Evolutionary conservation across 345 rosid genomes (phyloP).

Genomic region (Eucalyptus decipiens): DNA sequence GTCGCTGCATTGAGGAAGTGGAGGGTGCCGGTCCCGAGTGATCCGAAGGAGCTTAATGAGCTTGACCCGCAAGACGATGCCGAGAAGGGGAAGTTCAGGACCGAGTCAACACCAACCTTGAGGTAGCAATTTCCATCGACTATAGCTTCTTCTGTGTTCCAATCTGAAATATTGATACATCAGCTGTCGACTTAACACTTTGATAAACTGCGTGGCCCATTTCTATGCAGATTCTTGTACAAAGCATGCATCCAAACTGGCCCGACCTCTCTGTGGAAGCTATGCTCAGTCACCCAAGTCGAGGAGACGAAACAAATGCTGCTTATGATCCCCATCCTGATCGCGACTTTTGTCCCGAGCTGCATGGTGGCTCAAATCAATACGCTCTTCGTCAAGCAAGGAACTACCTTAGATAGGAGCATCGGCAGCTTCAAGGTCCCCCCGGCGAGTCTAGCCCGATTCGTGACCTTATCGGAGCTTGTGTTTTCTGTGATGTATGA

Average conservation of each 20-base stretch:
- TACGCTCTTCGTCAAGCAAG: neutral
- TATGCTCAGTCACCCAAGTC: constrained; percentile 72
- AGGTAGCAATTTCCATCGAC: neutral
- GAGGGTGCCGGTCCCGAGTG: constrained; percentile 24
- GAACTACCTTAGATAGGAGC: neutral
- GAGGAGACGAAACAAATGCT: constrained; percentile 96
- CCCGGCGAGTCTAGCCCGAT: constrained; percentile 12
- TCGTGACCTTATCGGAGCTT: constrained; percentile 57
- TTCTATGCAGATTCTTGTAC: constrained; percentile 39
- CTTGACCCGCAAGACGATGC: constrained; percentile 39
- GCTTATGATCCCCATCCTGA: constrained; percentile 65
- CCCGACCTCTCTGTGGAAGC: constrained; percentile 36
- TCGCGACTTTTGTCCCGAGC: constrained; percentile 73
- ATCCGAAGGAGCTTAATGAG: constrained; percentile 40
- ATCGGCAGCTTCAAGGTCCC: neutral
- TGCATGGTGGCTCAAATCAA: constrained; percentile 18
- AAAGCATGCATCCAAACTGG: constrained; percentile 60
- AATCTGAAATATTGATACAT: neutral
- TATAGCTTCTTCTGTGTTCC: neutral
- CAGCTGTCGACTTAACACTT: too few species aligned
- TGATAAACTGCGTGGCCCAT: neutral
- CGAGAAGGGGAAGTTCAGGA: constrained; percentile 6
- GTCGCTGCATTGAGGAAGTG: constrained; percentile 62
- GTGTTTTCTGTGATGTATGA: constrained; percentile 51
- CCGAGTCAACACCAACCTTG: neutral